These are phyloP conservation scores for Pseudonitzschia delicatissima DNA, from an alignment of 108 stramenopile genomes.

Conservation along the genomic window DNA sequence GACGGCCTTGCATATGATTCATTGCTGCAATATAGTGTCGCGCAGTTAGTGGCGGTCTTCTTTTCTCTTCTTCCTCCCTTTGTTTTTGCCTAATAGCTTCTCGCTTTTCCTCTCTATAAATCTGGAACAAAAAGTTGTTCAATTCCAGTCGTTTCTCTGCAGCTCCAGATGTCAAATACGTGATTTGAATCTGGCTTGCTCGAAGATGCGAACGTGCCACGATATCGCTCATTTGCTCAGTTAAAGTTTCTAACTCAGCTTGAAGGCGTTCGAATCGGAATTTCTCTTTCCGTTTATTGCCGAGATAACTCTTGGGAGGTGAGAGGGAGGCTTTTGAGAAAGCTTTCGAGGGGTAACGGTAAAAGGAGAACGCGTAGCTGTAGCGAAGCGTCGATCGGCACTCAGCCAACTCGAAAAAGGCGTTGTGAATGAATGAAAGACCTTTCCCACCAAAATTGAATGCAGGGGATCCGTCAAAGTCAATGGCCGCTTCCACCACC, in stretches of 20 bases:
- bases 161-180: constrained; percentile 43
- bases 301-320: neutral
- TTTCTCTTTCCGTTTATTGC: constrained; percentile 36
- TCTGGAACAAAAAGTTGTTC: constrained; percentile 39
- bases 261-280: constrained; percentile 47
- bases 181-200: constrained; percentile 52
- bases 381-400: constrained; percentile 46
- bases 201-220: constrained; percentile 57
- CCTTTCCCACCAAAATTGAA: constrained; percentile 54
- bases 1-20: neutral
- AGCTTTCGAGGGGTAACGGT: constrained; percentile 31
- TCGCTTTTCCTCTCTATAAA: constrained; percentile 38
- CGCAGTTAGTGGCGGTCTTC: neutral
- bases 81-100: constrained; percentile 16
- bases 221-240: constrained; percentile 63
- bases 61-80: neutral
- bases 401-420: constrained; percentile 57
- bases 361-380: constrained; percentile 55
- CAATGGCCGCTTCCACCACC: constrained; percentile 47
- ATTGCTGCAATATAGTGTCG: neutral
- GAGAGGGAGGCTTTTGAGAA: neutral
- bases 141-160: constrained; percentile 47
- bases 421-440: constrained; percentile 51
- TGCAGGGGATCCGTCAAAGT: constrained; percentile 32
- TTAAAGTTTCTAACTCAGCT: constrained; percentile 56